A percentile compares a stretch with the other conserved stretches of the same genome.
phyloP scores from a whole-genome alignment of 495 filamentous ascomycete genomes.

The Thermochaetoides thermophila region DNA sequence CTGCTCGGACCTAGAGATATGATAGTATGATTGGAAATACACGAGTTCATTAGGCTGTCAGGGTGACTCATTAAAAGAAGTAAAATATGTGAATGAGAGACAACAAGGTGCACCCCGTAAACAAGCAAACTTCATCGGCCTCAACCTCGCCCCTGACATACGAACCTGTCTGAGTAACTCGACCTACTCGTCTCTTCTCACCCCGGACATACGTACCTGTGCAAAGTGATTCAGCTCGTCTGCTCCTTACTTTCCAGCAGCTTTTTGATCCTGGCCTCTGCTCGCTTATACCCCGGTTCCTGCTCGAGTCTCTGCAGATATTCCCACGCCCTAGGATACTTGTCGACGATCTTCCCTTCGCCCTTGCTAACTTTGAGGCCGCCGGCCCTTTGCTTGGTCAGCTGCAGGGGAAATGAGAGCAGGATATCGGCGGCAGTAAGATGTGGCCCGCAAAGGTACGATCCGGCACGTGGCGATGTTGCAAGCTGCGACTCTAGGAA shows the following conservation, averaged over 20 bases:
- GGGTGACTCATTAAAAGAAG: too few species aligned
- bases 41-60: too few species aligned
- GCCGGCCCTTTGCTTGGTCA: constrained; percentile 44
- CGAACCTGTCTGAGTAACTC: too few species aligned
- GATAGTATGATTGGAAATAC: too few species aligned
- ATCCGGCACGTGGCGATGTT: constrained; percentile 39
- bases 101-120: too few species aligned
- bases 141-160: too few species aligned
- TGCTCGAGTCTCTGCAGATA: constrained; percentile 50
- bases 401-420: constrained; percentile 57
- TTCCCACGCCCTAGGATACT: constrained; percentile 34
- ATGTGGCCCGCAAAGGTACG: constrained; percentile 54
- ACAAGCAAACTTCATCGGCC: too few species aligned
- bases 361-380: constrained; percentile 13
- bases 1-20: too few species aligned
- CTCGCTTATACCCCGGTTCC: constrained; percentile 42
- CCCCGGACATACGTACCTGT: too few species aligned
- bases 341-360: constrained; percentile 6
- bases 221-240: too few species aligned
- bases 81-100: too few species aligned
- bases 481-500: constrained; percentile 62
- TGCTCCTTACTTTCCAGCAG: constrained; percentile 22
- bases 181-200: too few species aligned
- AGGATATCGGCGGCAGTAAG: constrained; percentile 73
- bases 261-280: constrained; percentile 43